Percentiles rank a stretch among this genome's conserved stretches.
Evolutionary conservation across 805 yeast genomes (phyloP).

Genomic region (Osmozyma mogii): DNA sequence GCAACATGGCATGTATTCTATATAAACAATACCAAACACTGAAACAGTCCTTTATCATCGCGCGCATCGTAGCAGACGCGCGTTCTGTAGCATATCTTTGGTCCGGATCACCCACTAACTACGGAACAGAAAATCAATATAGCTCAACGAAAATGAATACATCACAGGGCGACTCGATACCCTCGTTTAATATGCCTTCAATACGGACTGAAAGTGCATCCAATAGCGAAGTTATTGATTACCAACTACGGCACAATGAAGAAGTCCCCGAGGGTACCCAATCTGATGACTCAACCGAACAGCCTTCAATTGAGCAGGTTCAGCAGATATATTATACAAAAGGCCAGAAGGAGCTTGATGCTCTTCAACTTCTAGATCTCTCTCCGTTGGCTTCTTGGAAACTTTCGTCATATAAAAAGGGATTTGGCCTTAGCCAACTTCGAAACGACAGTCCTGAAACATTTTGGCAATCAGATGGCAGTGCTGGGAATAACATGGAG

Average conservation of each 20-base stretch:
- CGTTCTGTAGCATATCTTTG: too few relatives aligned
- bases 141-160: slow-evolving; percentile 1
- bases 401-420: slow-evolving; percentile 67
- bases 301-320: slow-evolving; percentile 33
- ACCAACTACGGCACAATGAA: slow-evolving; percentile 5
- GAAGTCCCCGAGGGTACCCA: slow-evolving; percentile 5
- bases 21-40: too few relatives aligned
- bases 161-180: too few relatives aligned
- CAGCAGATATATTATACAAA: slow-evolving; percentile 31
- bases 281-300: slow-evolving; percentile 10
- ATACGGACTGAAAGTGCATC: slow-evolving; percentile 11
- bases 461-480: slow-evolving; percentile 95
- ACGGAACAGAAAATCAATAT: slow-evolving; percentile 1
- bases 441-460: slow-evolving; percentile 64
- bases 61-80: too few relatives aligned
- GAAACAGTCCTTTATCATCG: too few relatives aligned
- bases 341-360: slow-evolving; percentile 51
- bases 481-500: slow-evolving; percentile 17
- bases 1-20: too few relatives aligned
- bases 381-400: slow-evolving; percentile 82
- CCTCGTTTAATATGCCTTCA: too few relatives aligned
- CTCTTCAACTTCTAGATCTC: slow-evolving; percentile 58
- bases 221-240: slow-evolving; percentile 4
- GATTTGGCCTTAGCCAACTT: slow-evolving; percentile 63
- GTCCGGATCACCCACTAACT: too few relatives aligned